Conservation (phyloP, 768 basidiomycete species). For the Lentinus brumalis region DNA sequence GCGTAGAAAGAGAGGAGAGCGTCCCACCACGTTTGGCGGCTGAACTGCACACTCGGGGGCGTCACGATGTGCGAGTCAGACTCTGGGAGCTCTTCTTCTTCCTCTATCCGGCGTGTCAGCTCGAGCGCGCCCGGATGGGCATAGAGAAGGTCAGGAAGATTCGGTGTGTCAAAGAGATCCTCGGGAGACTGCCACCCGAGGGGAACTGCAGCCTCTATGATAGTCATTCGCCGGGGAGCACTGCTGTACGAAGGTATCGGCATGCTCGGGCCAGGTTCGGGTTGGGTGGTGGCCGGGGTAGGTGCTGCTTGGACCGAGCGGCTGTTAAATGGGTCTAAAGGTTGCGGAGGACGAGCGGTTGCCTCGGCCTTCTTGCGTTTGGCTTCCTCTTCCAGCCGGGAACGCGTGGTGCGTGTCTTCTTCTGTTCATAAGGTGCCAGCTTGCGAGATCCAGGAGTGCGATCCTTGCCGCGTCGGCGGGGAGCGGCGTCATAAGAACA, state of each 20-base stretch:
- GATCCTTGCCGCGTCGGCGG: conserved; percentile 81
- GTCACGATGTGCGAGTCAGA: conserved; percentile 17
- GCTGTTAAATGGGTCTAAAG: not conserved
- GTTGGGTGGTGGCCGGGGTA: not conserved
- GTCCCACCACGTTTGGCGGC: conserved; percentile 81
- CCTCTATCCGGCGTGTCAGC: conserved; percentile 16
- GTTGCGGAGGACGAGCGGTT: not conserved
- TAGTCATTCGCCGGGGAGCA: too few species aligned
- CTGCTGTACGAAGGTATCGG: too few species aligned
- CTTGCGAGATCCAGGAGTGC: conserved; percentile 74
- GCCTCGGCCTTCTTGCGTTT: conserved; percentile 11
- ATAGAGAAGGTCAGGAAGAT: conserved; percentile 11
- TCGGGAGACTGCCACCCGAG: not conserved
- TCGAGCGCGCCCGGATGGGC: conserved; percentile 24
- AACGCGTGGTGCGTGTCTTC: conserved; percentile 35
- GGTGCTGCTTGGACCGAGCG: not conserved
- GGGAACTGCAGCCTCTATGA: too few species aligned
- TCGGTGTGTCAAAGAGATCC: conserved; percentile 3
- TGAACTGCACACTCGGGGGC: conserved; percentile 65
- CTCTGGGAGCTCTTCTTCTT: not conserved
- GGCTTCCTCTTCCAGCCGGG: conserved; percentile 9
- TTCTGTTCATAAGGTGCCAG: conserved; percentile 26
- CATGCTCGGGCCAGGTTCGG: not conserved
- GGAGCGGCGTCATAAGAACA: conserved; percentile 73
- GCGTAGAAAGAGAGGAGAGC: conserved; percentile 58